Conservation (phyloP, 2,329 filamentous ascomycete genomes). For the Zopfia rhizophila region DNA sequence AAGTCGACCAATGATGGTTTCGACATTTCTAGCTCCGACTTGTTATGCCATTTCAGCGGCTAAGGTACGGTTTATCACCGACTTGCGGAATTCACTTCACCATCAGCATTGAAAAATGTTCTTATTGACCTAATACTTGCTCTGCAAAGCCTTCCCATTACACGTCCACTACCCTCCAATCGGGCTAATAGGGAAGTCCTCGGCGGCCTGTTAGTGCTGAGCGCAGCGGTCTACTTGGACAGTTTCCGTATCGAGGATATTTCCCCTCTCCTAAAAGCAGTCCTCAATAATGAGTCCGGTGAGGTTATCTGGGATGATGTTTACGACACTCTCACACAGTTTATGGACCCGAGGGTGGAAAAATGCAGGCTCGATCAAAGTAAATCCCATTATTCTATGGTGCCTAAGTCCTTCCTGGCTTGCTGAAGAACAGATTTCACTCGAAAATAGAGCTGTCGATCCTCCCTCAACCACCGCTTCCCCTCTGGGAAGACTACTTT, state of each 20-base stretch:
- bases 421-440: slow-evolving; percentile 23
- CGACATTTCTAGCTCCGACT: too few relatives aligned
- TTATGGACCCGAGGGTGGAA: too few relatives aligned
- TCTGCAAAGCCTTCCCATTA: slow-evolving; percentile 14
- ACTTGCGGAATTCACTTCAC: too few relatives aligned
- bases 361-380: too few relatives aligned
- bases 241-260: slow-evolving; percentile 9
- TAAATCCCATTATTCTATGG: too few relatives aligned
- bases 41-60: too few relatives aligned
- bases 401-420: too few relatives aligned
- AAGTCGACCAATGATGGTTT: too few relatives aligned
- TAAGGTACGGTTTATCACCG: too few relatives aligned
- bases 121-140: slow-evolving; percentile 9
- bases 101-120: too few relatives aligned
- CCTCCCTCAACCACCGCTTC: slow-evolving; percentile 22
- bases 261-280: slow-evolving; percentile 6
- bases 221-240: too few relatives aligned
- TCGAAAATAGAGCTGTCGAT: slow-evolving; percentile 21
- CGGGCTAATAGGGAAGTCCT: slow-evolving; percentile 11
- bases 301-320: slow-evolving; percentile 37
- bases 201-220: slow-evolving; percentile 33
- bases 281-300: slow-evolving; percentile 19
- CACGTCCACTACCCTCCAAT: slow-evolving; percentile 13
- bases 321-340: slow-evolving; percentile 48
- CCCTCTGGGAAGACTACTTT: slow-evolving; percentile 21